Evolutionary conservation across 768 basidiomycete species (phyloP), one percentile per base, ranked within the genome.

Genomic region (Podaxis pistillaris): DNA sequence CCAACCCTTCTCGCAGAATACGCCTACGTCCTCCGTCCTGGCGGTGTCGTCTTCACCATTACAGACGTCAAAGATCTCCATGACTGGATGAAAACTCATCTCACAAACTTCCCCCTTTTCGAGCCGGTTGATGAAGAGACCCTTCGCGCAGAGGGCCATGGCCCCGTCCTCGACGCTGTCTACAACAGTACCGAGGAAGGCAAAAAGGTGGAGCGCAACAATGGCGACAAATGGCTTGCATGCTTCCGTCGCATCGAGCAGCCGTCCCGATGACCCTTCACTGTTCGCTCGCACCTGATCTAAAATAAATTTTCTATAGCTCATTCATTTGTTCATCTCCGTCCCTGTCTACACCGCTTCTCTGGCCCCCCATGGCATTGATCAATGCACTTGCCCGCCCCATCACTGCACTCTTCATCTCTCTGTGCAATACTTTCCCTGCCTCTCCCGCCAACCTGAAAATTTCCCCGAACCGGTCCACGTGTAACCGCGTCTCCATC

Each of bases 1-100:
- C 92, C 94, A 5, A 96, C 96, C n/a, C 83, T 99, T 33, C 84
- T 98, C 19, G 95, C 97, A 26, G 97, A 99, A 72, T 99, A 99
- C 68, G 96, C 97, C 4, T 97, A 93, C 72, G 90, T 92, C 24
- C 85, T 99, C 47, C 84, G 86, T 28, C 92, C 92, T 0, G 96
- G 95, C n/a, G 97, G 97, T 6, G 89, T 96, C 70, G 83, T 98
- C 26, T 99, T 98, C 78, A 98, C 96, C 12, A 95, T 98, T 74
- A 99, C 97, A 8, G 97, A 99, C 69, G 97, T 99, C 40, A 81
- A 86, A 67, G 95, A 98, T 70, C 83, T 99, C 17, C 90, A 96
- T 72, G 84, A 90, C 60, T 99, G 97, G 97, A 98, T 98, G 94
- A 87, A 85, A 58, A 78, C 84, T 3, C 96, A 98, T 77, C 80